These are phyloP conservation scores for Pseudocercospora ulei DNA, from an alignment of 2,329 filamentous ascomycete species.

Conservation along the genomic window DNA sequence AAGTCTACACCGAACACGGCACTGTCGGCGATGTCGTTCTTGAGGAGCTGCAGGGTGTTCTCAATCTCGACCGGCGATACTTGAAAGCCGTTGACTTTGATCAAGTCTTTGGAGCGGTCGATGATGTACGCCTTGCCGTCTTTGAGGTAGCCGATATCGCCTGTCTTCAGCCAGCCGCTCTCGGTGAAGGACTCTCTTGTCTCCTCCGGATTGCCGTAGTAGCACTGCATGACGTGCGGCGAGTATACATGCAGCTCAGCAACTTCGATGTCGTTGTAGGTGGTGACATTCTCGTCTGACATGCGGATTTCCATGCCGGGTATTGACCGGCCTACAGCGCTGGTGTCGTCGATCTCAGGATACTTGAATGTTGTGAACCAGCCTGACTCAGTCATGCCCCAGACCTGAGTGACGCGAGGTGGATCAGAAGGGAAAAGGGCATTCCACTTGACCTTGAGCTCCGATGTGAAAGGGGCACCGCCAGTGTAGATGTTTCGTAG, in stretches of 20 bases:
- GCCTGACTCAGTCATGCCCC: conserved; percentile 47
- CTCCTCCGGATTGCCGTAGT: conserved; percentile 31
- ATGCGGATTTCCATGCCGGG: conserved; percentile 37
- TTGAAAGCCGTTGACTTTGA: conserved; percentile 34
- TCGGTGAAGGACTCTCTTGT: conserved; percentile 27
- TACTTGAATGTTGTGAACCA: conserved; percentile 40
- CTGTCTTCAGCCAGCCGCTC: conserved; percentile 86
- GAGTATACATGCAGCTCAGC: conserved; percentile 38
- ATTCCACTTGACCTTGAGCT: conserved; percentile 37
- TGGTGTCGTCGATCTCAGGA: conserved; percentile 36
- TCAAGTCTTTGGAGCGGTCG: conserved; percentile 33
- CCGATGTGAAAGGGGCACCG: conserved; percentile 43
- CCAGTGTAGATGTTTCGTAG: conserved; percentile 42
- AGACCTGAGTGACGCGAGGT: conserved; percentile 43
- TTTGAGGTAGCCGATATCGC: conserved; percentile 41
- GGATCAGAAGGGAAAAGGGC: conserved; percentile 36
- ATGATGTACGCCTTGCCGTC: conserved; percentile 31
- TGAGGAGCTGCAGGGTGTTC: conserved; percentile 25
- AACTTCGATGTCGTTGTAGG: conserved; percentile 2
- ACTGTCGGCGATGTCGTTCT: conserved; percentile 24
- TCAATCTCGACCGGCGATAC: conserved; percentile 33
- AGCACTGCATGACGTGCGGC: conserved; percentile 37
- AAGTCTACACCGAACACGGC: conserved; percentile 25
- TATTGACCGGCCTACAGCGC: conserved; percentile 42
- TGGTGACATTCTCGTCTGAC: conserved; percentile 10